Percentiles rank a stretch among this genome's conserved stretches.
phyloP scores from a whole-genome alignment of 2,329 filamentous ascomycete species.

The Fusarium sp. region DNA sequence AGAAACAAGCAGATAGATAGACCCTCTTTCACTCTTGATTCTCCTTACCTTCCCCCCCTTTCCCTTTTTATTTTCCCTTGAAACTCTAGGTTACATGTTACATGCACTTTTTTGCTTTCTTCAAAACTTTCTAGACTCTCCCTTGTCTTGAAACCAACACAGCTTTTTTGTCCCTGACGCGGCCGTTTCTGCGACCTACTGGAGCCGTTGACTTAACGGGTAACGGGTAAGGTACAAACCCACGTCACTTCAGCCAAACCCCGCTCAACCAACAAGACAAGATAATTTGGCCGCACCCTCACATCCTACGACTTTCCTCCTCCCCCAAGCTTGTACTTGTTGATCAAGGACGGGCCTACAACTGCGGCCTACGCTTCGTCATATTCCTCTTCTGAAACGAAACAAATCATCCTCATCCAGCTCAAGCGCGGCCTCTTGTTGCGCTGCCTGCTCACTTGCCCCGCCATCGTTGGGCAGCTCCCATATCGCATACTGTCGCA shows the following conservation, averaged over 20 bases:
- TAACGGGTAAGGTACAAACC: constrained; percentile 30
- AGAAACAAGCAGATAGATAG: neutral
- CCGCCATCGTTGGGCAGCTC: constrained; percentile 31
- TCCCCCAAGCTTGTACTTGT: constrained; percentile 11
- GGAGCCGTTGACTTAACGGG: constrained; percentile 24
- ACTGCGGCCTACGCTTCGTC: constrained; percentile 7
- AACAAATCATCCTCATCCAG: constrained; percentile 14
- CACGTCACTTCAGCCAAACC: constrained; percentile 37
- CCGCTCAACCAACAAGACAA: constrained; percentile 42
- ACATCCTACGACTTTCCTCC: constrained; percentile 3
- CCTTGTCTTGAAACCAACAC: constrained; percentile 13
- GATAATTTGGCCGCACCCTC: constrained; percentile 17
- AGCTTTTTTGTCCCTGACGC: constrained; percentile 43
- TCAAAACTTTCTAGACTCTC: constrained; percentile 6
- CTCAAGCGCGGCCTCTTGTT: constrained; percentile 18
- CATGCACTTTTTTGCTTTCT: neutral
- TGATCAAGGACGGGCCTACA: constrained; percentile 22
- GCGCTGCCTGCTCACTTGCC: constrained; percentile 10
- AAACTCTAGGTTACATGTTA: neutral
- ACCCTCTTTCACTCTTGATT: constrained; percentile 26
- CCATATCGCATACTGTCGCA: constrained; percentile 28
- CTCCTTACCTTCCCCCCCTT: constrained; percentile 11
- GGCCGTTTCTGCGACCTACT: constrained; percentile 50
- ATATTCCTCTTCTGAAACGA: constrained; percentile 12
- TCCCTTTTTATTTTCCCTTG: neutral